Evolutionary conservation across 2,329 filamentous ascomycete genomes (phyloP), one percentile per base, ranked within the genome.

Genomic region (Fusarium equiseti): DNA sequence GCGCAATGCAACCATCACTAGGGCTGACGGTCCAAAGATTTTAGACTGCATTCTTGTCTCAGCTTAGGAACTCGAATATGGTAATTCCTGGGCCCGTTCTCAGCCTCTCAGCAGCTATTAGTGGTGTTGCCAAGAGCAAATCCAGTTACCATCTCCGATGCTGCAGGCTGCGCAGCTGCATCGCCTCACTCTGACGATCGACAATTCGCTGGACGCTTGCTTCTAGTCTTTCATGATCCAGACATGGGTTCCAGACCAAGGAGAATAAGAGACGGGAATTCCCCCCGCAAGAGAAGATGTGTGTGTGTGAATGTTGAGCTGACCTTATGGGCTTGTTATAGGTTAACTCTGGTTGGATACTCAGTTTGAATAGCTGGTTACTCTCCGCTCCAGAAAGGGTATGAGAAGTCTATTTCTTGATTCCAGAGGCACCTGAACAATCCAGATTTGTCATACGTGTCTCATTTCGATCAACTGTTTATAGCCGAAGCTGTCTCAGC

Each of bases 21-120:
- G 64, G 54, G 64, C 57, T 68, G 46, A 67, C 63, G n/a, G 55
- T 24, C 50, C 11, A 55, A 42, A 49, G 49, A 55, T 55, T 31
- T 63, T 67, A 67, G 63, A 27, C 56, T 35, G 38, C 49, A 38
- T 49, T n/a, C 38, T 35, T 46, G 11, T 64, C 48, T 61, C 63
- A 66, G 63, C 63, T 66, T 8, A 10, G 35, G 18, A 29, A 45
- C 53, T 35, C 53, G 32, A 27, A 43, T 38, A n/a, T 53, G 24
- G 50, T 13, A 43, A 42, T 29, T 42, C 18, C 45, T 27, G 26
- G 45, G 18, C 24, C 26, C 26, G n/a, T 18, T 29, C 35, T 42
- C 22, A 35, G 50, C 24, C 50, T 50, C 35, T n/a, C 18, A 38
- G 35, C 18, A 38, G 35, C 35, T 38, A 38, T 11, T 38, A 38